Base-by-base conservation (phyloP, 2,329 filamentous ascomycete species). In the Neospermospora avenae region DNA sequence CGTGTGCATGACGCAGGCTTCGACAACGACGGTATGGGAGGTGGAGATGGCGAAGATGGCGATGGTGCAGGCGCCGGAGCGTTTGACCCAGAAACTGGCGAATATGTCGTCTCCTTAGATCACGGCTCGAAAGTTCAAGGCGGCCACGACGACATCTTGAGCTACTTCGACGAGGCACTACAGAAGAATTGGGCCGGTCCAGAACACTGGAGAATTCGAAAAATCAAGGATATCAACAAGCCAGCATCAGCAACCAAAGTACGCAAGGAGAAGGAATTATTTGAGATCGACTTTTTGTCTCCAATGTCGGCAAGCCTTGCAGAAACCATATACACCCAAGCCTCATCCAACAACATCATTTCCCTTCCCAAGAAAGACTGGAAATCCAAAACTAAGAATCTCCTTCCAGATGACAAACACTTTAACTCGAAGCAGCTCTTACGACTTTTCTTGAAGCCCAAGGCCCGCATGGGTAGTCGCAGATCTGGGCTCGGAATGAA, bases 171-270 rank as follows among this genome's bases (percentile, higher is more conserved):
- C 74, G 91, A 96, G 71, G 93, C 93, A 2, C 78, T 98, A 45
- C 91, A 95, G 73, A 98, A 96, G 81, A 97, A 97, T 71, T 99
- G 95, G 93, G 88, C 89, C 5, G 96, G 92, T 52, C 93, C 95
- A n/a, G 95, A 98, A 74, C 95, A 99, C 75, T 99, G 95, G 95
- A 88, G 93, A 67, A 98, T 99, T 72, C 84, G 90, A 64, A 91
- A 92, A 71, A 95, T 99, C 74, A 98, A 98, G 71, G 85, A 88
- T 65, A 77, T 81, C 70, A 82, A 80, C 69, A 92, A 93, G 74
- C 81, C 85, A 7, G 78, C 82, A 8, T 79, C 83, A 14, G 77
- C 69, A 69, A 83, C 74, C 70, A 87, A 83, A 65, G 85, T 87
- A 69, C 85, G 92, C 64, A 98, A 97, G 75, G 95, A 98, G 74